These are phyloP conservation scores for Camelina hispida DNA, from an alignment of 345 rosid genomes.

Conservation along the genomic window DNA sequence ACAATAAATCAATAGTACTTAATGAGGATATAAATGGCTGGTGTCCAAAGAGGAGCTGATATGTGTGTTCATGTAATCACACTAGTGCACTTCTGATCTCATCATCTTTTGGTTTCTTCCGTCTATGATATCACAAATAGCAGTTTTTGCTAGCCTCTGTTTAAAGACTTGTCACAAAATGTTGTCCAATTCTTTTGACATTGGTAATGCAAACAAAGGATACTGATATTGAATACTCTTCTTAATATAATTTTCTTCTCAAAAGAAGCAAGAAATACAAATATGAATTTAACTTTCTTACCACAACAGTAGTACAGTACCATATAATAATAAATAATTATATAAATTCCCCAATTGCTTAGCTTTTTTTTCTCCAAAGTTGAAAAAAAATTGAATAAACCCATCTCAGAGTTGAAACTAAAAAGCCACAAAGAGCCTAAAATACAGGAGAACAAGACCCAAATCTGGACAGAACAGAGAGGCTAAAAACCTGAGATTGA, in stretches of 20 bases:
- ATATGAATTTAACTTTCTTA: conserved; percentile 31
- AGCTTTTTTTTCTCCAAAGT: not conserved
- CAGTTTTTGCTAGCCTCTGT: not conserved
- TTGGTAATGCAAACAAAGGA: conserved; percentile 17
- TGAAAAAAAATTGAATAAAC: conserved; percentile 31
- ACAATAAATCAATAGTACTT: too few relatives aligned
- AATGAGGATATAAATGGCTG: too few relatives aligned
- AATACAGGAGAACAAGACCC: conserved; percentile 15
- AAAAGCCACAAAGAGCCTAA: conserved; percentile 6
- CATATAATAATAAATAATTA: not conserved
- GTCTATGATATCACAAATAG: not conserved
- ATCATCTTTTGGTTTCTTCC: not conserved
- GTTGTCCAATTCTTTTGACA: conserved; percentile 15
- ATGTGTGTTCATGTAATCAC: too few relatives aligned
- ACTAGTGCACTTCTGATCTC: not conserved
- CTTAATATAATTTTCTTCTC: conserved; percentile 18
- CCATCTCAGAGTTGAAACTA: conserved; percentile 29
- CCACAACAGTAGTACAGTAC: conserved; percentile 8
- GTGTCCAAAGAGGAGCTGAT: too few relatives aligned
- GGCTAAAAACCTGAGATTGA: conserved; percentile 18
- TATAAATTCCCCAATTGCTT: conserved; percentile 10
- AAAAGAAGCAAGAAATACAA: conserved; percentile 33
- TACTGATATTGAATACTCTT: not conserved
- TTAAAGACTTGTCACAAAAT: not conserved
- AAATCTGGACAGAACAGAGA: not conserved